Evolutionary conservation across 192 early-diverging fungal species (phyloP).

Genomic region (Globomyces pollinis-pini): DNA sequence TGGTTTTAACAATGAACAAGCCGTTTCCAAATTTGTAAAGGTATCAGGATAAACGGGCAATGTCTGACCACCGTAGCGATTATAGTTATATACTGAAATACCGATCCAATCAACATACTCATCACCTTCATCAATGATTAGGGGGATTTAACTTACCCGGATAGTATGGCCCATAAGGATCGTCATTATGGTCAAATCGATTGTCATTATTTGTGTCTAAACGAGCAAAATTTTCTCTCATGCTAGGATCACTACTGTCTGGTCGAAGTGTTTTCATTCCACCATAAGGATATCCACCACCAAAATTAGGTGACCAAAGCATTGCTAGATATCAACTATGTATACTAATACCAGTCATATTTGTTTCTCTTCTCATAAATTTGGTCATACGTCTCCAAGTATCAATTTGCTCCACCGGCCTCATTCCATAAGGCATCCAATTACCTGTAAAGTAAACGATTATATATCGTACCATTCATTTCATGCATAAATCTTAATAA

Average conservation of each 20-base stretch:
- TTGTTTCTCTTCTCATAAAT: slow-evolving; percentile 3
- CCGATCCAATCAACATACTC: slow-evolving; percentile 42
- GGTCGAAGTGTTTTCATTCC: background rate
- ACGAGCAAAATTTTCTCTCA: slow-evolving; percentile 1
- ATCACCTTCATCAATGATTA: slow-evolving; percentile 14
- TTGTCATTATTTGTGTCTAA: slow-evolving; percentile 20
- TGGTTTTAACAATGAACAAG: background rate
- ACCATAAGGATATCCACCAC: slow-evolving; percentile 14
- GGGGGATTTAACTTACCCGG: too few relatives aligned
- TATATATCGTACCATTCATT: slow-evolving; percentile 17
- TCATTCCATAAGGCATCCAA: slow-evolving; percentile 11
- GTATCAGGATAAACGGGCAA: slow-evolving; percentile 4
- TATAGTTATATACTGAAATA: slow-evolving; percentile 30
- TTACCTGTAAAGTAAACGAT: slow-evolving; percentile 10
- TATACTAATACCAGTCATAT: too few relatives aligned
- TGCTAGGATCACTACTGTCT: background rate
- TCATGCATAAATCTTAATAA: slow-evolving; percentile 17
- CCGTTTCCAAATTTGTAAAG: background rate
- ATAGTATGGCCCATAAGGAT: slow-evolving; percentile 18
- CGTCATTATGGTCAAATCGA: slow-evolving; percentile 2
- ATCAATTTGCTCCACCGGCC: slow-evolving; percentile 6
- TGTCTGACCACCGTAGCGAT: background rate
- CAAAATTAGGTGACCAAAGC: slow-evolving; percentile 16
- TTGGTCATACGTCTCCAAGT: slow-evolving; percentile 3
- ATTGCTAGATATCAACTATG: too few relatives aligned